Base-by-base conservation (phyloP, 2,329 filamentous ascomycete genomes). In the Fusarium anthophilum region DNA sequence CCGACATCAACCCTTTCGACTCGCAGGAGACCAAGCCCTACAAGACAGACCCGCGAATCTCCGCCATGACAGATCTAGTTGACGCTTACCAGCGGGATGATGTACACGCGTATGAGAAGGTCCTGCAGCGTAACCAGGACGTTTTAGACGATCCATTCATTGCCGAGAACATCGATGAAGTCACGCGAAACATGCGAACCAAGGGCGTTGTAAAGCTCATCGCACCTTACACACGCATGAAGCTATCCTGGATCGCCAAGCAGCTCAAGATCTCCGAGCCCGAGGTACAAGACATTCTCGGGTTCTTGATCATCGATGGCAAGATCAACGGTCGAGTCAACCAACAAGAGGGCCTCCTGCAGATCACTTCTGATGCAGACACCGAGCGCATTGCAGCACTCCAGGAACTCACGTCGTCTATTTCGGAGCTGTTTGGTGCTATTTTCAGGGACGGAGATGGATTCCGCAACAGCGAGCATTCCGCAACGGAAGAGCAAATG, bases 1-100 rank as follows among this genome's bases (percentile, higher is more conserved):
- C 96, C 45, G 91, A 97, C 82, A 99, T 99, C 89, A 98, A 98
- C 82, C 96, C 96, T 1, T 98, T 99, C 82, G 96, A 98, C 83
- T 98, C 95, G 14, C 96, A 98, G 82, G 96, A 99, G 85, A 98
- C 96, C 24, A 98, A 98, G 84, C 96, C 96, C 0, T 99, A 99
- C 87, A 96, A 95, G 84, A 96, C 94, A 76, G 96, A 99, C 81
- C 93, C 95, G 11, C 93, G 96, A 66, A 98, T 99, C 77, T 93
- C 94, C 6, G 96, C 95, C 77, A 99, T 99, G 96, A 98, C 95
- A 5, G 94, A 98, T 77, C 89, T 99, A 2, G 96, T 99, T 28
- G 95, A 98, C 78, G 95, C 96, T 17, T 99, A 98, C 83, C 96
- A 98, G 84, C 91, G 93, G 66, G 96, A 98, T 79, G 96, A 98